phyloP scores from a whole-genome alignment of 139 green algal species.

The Pseudopediastrum boryanum region DNA sequence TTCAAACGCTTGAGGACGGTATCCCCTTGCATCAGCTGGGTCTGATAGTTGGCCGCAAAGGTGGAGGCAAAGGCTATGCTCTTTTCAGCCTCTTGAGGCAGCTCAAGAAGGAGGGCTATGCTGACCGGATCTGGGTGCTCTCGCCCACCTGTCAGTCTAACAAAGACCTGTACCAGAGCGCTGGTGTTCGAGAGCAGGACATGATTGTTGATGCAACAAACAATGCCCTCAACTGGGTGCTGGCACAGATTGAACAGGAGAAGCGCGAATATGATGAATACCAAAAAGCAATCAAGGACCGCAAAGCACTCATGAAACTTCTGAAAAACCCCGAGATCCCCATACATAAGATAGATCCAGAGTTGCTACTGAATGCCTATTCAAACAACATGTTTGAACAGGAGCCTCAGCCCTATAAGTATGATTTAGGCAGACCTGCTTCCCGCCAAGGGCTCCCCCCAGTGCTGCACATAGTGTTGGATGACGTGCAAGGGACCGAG shows the following conservation, averaged over 20 bases:
- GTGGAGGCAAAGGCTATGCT: constrained; percentile 7
- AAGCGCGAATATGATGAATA: background rate
- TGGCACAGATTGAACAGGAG: background rate
- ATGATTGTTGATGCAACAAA: background rate
- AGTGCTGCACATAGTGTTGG: constrained; percentile 14
- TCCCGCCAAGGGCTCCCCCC: background rate
- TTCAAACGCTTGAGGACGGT: constrained; percentile 2
- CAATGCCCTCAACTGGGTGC: background rate
- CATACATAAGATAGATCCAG: constrained; percentile 1
- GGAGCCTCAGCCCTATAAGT: background rate
- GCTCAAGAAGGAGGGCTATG: background rate
- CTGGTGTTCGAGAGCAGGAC: background rate
- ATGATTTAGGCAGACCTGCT: background rate
- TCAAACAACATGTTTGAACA: background rate
- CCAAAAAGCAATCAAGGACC: background rate
- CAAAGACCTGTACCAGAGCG: too few relatives aligned
- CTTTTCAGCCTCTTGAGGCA: constrained; percentile 1
- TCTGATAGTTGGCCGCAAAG: background rate
- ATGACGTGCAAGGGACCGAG: constrained; percentile 17
- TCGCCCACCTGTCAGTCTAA: constrained; percentile 3
- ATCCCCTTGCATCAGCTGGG: constrained; percentile 6
- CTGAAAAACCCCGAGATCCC: background rate
- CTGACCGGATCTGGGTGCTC: constrained; percentile 5
- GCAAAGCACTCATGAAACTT: background rate
- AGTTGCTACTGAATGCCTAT: background rate